Evolutionary conservation across 1,284 basidiomycete species (phyloP).

Genomic region (Peniophora sp.): DNA sequence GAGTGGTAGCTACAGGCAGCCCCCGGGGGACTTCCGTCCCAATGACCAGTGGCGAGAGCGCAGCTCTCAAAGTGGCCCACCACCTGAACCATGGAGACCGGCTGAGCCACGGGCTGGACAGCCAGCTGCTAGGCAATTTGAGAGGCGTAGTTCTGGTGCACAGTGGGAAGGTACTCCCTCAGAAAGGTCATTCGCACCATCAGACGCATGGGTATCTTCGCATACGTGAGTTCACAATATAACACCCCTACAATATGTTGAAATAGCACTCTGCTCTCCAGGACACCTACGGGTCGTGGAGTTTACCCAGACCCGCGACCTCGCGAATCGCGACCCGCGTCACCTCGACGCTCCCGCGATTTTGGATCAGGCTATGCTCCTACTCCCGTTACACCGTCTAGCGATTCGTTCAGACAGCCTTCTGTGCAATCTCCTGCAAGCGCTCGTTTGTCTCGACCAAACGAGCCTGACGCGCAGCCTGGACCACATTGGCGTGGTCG

Average conservation of each 20-base stretch:
- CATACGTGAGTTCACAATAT: constrained; percentile 22
- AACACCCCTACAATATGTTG: constrained; percentile 2
- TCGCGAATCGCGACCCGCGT: constrained; percentile 5
- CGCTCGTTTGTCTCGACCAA: constrained; percentile 14
- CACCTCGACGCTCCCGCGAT: constrained; percentile 3
- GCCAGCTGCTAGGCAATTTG: no score
- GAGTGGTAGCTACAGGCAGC: no score
- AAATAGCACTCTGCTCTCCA: neutral
- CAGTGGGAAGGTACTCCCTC: constrained; percentile 14
- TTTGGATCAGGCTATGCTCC: constrained; percentile 5
- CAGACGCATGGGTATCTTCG: constrained; percentile 59
- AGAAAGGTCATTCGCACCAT: constrained; percentile 61
- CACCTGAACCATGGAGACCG: no score
- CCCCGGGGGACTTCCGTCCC: no score
- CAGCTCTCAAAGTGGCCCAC: no score
- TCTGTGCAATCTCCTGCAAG: constrained; percentile 12
- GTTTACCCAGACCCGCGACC: constrained; percentile 5
- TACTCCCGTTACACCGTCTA: constrained; percentile 3
- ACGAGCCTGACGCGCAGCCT: constrained; percentile 11
- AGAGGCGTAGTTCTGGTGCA: no score
- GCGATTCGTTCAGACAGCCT: constrained; percentile 17
- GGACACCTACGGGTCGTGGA: constrained; percentile 2
- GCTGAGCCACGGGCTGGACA: no score
- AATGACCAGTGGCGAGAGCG: no score
- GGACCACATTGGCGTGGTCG: neutral